These are phyloP conservation scores for Kwoniella heveanensis DNA, from an alignment of 768 basidiomycete genomes.

Conservation along the genomic window DNA sequence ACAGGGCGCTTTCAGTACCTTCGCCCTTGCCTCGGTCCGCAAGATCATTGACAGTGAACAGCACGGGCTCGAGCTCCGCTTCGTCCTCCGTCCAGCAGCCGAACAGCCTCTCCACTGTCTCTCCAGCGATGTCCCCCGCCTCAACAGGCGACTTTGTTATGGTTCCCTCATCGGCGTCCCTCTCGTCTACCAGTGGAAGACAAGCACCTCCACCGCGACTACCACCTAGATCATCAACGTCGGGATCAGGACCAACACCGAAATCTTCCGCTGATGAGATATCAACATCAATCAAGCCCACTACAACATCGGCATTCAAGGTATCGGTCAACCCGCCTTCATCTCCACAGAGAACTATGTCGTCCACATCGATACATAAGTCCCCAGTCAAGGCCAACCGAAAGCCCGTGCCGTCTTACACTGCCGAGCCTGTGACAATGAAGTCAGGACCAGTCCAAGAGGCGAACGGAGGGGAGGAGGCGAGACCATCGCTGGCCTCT, in stretches of 20 bases:
- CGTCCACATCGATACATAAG: neutral
- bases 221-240: slow-evolving; percentile 16
- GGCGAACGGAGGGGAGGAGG: neutral
- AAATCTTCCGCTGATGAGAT: slow-evolving; percentile 1
- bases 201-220: slow-evolving; percentile 23
- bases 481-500: neutral
- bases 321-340: neutral
- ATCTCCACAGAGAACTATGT: neutral
- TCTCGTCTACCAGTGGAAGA: too few relatives aligned
- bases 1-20: neutral
- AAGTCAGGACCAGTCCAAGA: neutral
- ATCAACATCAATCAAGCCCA: neutral
- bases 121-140: slow-evolving; percentile 31
- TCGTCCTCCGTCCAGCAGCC: neutral
- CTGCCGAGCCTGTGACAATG: neutral
- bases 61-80: slow-evolving; percentile 6
- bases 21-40: slow-evolving; percentile 7
- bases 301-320: neutral
- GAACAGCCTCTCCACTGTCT: neutral
- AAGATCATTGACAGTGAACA: slow-evolving; percentile 7
- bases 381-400: neutral
- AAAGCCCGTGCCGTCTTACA: neutral
- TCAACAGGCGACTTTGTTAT: slow-evolving; percentile 45
- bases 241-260: neutral
- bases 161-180: slow-evolving; percentile 27